These are phyloP conservation scores for Sclerotinia borealis DNA, from an alignment of 2,329 filamentous ascomycete genomes.

Conservation along the genomic window DNA sequence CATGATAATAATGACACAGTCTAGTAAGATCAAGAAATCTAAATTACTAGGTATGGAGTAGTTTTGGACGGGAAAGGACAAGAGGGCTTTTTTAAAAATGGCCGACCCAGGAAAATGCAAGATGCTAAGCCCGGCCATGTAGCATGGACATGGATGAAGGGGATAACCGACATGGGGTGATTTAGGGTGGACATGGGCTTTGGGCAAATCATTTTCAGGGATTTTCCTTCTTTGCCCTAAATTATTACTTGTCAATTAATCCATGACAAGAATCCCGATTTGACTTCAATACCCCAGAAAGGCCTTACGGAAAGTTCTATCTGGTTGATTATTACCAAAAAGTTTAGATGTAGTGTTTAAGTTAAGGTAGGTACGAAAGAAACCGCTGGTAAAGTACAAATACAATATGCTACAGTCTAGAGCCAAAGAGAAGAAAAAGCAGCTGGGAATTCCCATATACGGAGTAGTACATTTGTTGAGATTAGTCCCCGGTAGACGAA, in stretches of 20 bases:
- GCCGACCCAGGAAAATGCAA: background rate
- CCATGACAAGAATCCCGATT: background rate
- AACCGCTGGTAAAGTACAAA: background rate
- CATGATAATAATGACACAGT: background rate
- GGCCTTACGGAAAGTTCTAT: background rate
- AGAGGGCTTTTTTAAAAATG: background rate
- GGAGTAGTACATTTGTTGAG: background rate
- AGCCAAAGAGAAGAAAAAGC: background rate
- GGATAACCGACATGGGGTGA: background rate
- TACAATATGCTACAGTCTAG: background rate
- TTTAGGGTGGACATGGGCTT: background rate
- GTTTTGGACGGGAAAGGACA: background rate
- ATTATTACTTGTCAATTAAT: background rate
- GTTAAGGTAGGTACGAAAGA: background rate
- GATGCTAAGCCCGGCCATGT: constrained; percentile 8
- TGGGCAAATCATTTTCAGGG: constrained; percentile 4
- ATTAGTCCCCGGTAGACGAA: constrained; percentile 1
- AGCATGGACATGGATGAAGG: background rate
- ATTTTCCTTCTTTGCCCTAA: background rate
- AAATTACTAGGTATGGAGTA: background rate
- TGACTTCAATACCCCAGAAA: constrained; percentile 3
- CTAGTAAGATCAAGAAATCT: background rate
- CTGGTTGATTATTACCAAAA: background rate
- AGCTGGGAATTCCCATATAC: background rate
- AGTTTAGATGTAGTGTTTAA: no score